phyloP scores from a whole-genome alignment of 1,284 basidiomycete species.

The Mycosarcoma mackinlayi region DNA sequence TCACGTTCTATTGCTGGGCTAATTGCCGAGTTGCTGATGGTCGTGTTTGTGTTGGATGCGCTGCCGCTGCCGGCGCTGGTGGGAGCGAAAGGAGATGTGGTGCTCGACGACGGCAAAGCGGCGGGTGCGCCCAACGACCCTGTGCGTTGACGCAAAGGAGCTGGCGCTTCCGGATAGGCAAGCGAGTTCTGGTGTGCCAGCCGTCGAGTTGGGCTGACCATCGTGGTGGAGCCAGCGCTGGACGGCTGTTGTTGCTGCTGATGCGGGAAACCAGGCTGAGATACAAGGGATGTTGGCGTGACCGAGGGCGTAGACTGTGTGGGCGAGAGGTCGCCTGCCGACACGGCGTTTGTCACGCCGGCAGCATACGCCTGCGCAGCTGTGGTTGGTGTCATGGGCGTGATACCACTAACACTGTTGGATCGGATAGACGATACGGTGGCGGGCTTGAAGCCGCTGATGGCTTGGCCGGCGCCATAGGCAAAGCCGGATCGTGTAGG shows the following conservation, averaged over 20 bases:
- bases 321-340: conserved; percentile 34
- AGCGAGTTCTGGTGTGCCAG: conserved; percentile 41
- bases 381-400: conserved; percentile 40
- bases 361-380: conserved; percentile 18
- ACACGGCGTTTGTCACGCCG: conserved; percentile 9
- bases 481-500: conserved; percentile 40
- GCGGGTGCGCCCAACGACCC: conserved; percentile 21
- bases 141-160: conserved; percentile 26
- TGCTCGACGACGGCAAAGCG: conserved; percentile 6
- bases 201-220: conserved; percentile 44
- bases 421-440: conserved; percentile 17
- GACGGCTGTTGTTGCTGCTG: conserved; percentile 20
- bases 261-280: conserved; percentile 28
- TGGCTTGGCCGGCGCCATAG: conserved; percentile 26
- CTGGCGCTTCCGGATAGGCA: conserved; percentile 23
- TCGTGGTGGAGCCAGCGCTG: conserved; percentile 20
- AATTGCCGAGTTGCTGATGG: background rate
- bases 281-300: conserved; percentile 34
- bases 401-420: conserved; percentile 21
- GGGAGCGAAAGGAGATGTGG: conserved; percentile 14
- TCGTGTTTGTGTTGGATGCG: background rate
- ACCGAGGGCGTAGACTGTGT: conserved; percentile 35
- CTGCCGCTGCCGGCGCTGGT: background rate
- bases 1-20: conserved; percentile 18
- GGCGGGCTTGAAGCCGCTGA: conserved; percentile 49